Base-by-base conservation (phyloP, 306 rosid species). In the Glycine tomentella region DNA sequence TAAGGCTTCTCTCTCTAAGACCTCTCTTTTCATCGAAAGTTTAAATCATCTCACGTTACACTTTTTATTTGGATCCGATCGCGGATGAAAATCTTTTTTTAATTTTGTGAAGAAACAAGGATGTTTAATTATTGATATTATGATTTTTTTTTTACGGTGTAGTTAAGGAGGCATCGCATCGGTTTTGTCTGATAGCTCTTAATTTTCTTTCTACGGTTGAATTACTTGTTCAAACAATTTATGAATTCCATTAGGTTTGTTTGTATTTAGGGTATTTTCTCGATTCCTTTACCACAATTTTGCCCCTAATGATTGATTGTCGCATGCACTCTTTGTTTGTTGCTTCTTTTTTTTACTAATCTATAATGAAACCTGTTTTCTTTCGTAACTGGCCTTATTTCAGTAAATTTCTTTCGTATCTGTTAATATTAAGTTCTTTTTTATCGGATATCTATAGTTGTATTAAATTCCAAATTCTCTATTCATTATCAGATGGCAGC, bases 401-500 rank as follows among this genome's bases (percentile, higher is more conserved):
- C 8, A 7, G 10, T 4, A 17, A 31, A 6, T 34, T 17, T 72
- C 11, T 65, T 66, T 66, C 8, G 49, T 25, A 1, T 12, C 61
- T 72, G 13, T 9, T 61, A 51, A 7, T 6, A 5, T 5, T 12
- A 3, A 3, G 11, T n/a, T 14, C 11, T 50, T 65, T 9, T 13
- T 80, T 58, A 5, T 15, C 2, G 34, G 65, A 11, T 69, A 33
- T 11, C 11, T 61, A 2, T 9, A 8, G 15, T 6, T 57, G 9
- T 14, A 4, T 50, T 45, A 56, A 42, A 12, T 36, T 51, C 31
- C 56, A 42, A 44, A 53, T 66, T 17, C 34, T 55, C 0, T 68
- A 52, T 66, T 0, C 31, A 25, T 25, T 25, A 1, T 25, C 83
- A 92, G 94, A 96, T 96, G 99, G 94, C 87, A 51, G 77, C 94